Evolutionary conservation across 176 grass and related monocot species (phyloP).

Genomic region (Chloris gayana): DNA sequence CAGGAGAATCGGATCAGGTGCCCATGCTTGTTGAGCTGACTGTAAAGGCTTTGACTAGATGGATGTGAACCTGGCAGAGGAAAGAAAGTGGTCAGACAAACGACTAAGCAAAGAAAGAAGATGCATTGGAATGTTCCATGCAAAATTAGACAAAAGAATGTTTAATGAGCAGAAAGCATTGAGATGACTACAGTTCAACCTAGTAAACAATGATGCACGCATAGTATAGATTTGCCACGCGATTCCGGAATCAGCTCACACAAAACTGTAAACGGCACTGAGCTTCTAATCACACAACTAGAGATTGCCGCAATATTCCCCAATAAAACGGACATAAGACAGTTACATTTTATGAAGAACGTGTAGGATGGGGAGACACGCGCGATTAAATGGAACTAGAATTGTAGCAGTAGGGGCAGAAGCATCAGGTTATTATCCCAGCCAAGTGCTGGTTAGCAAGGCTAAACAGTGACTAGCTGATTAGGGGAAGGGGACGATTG

Average conservation of each 20-base stretch:
- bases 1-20: neutral
- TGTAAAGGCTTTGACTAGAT: neutral
- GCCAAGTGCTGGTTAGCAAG: neutral
- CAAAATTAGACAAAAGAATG: neutral
- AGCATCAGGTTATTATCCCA: neutral
- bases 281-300: neutral
- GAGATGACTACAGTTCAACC: neutral
- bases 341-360: neutral
- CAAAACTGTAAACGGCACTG: neutral
- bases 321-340: neutral
- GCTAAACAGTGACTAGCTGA: neutral
- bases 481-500: neutral
- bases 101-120: neutral
- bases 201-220: neutral
- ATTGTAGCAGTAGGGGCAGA: neutral
- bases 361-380: neutral
- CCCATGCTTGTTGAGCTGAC: neutral
- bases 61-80: conserved; percentile 29
- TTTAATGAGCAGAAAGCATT: neutral
- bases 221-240: too few relatives aligned
- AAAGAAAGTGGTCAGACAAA: neutral
- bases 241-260: neutral
- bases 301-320: neutral
- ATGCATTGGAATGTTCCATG: neutral
- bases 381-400: neutral